Percentiles rank a stretch among this genome's conserved stretches.
Conservation (phyloP, 768 basidiomycete genomes). For the Lactarius psammicola region DNA sequence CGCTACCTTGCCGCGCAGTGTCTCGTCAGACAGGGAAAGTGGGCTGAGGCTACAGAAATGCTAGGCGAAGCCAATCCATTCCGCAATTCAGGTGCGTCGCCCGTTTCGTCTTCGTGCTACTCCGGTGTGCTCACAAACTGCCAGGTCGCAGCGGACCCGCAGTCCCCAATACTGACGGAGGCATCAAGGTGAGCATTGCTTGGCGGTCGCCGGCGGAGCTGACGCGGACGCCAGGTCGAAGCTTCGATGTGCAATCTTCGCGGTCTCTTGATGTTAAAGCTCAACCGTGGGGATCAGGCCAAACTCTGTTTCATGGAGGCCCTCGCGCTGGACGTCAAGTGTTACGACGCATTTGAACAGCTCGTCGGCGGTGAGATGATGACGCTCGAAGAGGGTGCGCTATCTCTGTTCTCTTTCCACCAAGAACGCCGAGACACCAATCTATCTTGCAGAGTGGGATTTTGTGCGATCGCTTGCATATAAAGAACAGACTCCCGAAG, state of each 20-base stretch:
- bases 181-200: slow-evolving; percentile 71
- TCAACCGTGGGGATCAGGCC: slow-evolving; percentile 86
- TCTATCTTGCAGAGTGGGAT: slow-evolving; percentile 78
- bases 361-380: slow-evolving; percentile 94
- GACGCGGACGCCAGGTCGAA: slow-evolving; percentile 61
- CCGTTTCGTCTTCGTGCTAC: slow-evolving; percentile 22
- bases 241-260: slow-evolving; percentile 96
- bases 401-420: slow-evolving; percentile 8
- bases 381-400: slow-evolving; percentile 88
- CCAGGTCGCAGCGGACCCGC: slow-evolving; percentile 63
- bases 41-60: slow-evolving; percentile 89
- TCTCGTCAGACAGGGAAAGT: slow-evolving; percentile 88
- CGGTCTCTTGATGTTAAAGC: slow-evolving; percentile 89
- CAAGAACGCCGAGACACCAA: neutral
- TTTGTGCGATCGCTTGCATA: slow-evolving; percentile 87
- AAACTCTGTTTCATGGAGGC: slow-evolving; percentile 97
- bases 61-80: slow-evolving; percentile 93
- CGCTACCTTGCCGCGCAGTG: slow-evolving; percentile 96
- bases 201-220: neutral
- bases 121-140: neutral
- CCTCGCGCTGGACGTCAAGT: slow-evolving; percentile 90
- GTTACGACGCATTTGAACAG: slow-evolving; percentile 93
- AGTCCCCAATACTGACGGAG: slow-evolving; percentile 84
- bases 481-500: slow-evolving; percentile 77
- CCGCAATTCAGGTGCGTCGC: slow-evolving; percentile 53